Evolutionary conservation across 2,329 filamentous ascomycete genomes (phyloP).

Genomic region (Madurella mycetomatis): DNA sequence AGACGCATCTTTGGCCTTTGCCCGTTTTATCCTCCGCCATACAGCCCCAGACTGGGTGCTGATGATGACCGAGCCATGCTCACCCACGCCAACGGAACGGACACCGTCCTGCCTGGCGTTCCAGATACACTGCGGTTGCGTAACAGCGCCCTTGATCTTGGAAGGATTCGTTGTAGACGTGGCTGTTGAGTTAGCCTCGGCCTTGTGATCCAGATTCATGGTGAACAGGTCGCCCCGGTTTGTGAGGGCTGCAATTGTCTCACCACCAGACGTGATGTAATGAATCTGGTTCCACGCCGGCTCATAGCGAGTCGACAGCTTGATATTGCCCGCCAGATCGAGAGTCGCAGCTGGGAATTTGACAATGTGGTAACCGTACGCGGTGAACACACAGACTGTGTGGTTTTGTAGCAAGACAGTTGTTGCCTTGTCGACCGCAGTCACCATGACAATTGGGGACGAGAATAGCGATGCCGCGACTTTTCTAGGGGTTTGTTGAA

Average conservation of each 20-base stretch:
- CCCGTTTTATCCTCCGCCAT: conserved; percentile 80
- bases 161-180: conserved; percentile 87
- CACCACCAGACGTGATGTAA: conserved; percentile 77
- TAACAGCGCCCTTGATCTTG: conserved; percentile 81
- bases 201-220: conserved; percentile 66
- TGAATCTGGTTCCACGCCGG: conserved; percentile 62
- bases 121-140: conserved; percentile 78
- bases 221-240: conserved; percentile 84
- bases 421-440: conserved; percentile 87
- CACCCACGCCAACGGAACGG: conserved; percentile 79
- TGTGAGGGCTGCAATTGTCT: conserved; percentile 86
- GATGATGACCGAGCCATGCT: conserved; percentile 91
- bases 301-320: conserved; percentile 62
- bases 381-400: conserved; percentile 90
- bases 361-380: conserved; percentile 91
- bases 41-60: conserved; percentile 90
- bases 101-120: conserved; percentile 82
- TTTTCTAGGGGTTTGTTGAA: conserved; percentile 77
- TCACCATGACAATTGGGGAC: conserved; percentile 69
- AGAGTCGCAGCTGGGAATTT: conserved; percentile 71
- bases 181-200: conserved; percentile 54
- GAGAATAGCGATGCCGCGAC: conserved; percentile 81
- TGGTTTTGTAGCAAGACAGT: conserved; percentile 79
- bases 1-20: conserved; percentile 68
- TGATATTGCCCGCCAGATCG: conserved; percentile 64